Base-by-base conservation (phyloP, 164 flowering plant genomes). In the Stephania japonica region DNA sequence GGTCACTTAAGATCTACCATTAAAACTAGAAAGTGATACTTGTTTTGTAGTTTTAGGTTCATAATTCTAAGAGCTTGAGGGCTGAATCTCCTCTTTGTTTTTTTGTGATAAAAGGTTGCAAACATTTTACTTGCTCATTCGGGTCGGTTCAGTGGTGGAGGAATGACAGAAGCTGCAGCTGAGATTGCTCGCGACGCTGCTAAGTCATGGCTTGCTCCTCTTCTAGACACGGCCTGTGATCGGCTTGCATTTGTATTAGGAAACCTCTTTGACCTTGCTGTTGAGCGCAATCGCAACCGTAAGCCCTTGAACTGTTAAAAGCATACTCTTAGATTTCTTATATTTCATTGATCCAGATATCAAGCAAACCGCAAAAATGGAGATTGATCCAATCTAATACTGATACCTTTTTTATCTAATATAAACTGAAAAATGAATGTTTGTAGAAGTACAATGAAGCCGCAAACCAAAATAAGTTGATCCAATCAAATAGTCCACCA, bases 151-250 rank as follows among this genome's bases (percentile, higher is more conserved):
- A 96, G 97, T 23, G 85, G 88, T 66, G 87, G 90, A 72, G 90
- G 95, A 76, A 71, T 84, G 73, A 78, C 86, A 21, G 97, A 92
- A 78, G 98, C 98, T 62, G 93, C 98, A 62, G 99, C 94, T 61
- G 98, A 93, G 83, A 93, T 96, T 81, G 99, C 98, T 42, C 97
- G 97, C 69, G 85, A 97, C 49, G 95, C 99, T 76, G 98, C 99
- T 1, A 75, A 87, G 68, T 90, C 97, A 50, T 96, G 98, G 98
- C 89, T 96, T 62, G 87, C 98, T 80, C 98, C 97, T 66, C 97
- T 96, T 71, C 87, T 96, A 73, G 98, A 93, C 72, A 86, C 94
- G 64, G 95, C 95, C 64, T 91, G 98, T 84, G 98, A 93, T 75
- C 85, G 99, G 71, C 99, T 96, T 81, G 93, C 97, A 67, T 91